Evolutionary conservation across 768 basidiomycete species (phyloP), one percentile per base, ranked within the genome.

Genomic region (Tulasnella calospora): DNA sequence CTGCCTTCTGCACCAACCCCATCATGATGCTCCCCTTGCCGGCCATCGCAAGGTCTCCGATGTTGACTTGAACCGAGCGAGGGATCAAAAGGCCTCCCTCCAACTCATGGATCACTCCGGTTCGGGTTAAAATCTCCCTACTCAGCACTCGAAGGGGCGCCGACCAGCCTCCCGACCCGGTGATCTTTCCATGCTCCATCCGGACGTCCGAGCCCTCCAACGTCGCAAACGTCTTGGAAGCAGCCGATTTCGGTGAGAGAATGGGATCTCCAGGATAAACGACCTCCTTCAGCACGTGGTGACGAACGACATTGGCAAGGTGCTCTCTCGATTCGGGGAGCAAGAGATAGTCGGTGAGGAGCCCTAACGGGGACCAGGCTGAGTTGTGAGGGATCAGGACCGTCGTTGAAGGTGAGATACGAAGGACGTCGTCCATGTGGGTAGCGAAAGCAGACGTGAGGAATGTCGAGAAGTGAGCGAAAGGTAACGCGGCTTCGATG

Each of bases 61-160:
- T 86, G 6, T 92, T 95, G 79, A 99, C 86, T 67, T 95, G 86
- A 69, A 99, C 91, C 13, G 93, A 91, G 27, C 95, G 90, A 41
- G 98, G 98, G 77, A 99, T 89, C 83, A 95, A 86, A 72, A 95
- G 86, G 9, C 73, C 71, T 81, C 94, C 92, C 8, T 93, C 91
- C 78, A 99, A 86, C 81, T 94, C 92, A 83, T 99, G 97, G 61
- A 98, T 89, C 44, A 93, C 95, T 33, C 98, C 98, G 10, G 95
- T 98, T 80, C 89, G 86, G 0, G 96, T 98, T 74, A 99, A 88
- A 47, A 89, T 85, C 83, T 99, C 83, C 15, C 74, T 77, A 21
- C 82, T 80, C n/a, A 81, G 77, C 72, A 86, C 78, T 19, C 57
- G 76, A 46, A 76, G 67, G 5, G 77, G 12, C 27, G 46, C 40